Evolutionary conservation across 192 early-diverging fungal genomes (phyloP).

Genomic region (Allomyces javanicus): DNA sequence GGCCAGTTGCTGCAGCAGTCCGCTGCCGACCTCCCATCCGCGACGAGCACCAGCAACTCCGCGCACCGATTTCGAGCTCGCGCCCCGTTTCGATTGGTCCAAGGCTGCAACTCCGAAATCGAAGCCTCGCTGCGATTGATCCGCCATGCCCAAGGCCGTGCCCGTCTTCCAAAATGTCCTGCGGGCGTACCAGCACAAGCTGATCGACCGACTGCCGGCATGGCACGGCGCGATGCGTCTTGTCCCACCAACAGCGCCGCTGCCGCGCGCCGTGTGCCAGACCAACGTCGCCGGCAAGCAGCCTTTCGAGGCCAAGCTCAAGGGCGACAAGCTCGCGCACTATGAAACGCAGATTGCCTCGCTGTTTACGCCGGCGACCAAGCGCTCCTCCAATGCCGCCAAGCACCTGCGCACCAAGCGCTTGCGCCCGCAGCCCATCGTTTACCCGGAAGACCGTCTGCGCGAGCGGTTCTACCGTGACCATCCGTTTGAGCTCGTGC

Average conservation of each 20-base stretch:
- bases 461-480: constrained; percentile 70
- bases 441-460: constrained; percentile 74
- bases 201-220: not conserved
- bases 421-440: constrained; percentile 46
- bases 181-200: not conserved
- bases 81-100: too few species aligned
- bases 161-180: not conserved
- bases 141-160: not conserved
- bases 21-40: too few species aligned
- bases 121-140: too few species aligned
- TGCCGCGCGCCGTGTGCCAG: not conserved
- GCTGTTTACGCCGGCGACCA: not conserved
- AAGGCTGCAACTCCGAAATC: too few species aligned
- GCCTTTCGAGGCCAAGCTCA: not conserved
- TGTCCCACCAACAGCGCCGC: not conserved
- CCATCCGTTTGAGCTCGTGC: constrained; percentile 74
- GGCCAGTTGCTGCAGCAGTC: too few species aligned
- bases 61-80: too few species aligned
- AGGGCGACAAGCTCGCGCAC: not conserved
- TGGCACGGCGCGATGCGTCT: not conserved
- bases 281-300: not conserved
- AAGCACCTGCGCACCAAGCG: constrained; percentile 36
- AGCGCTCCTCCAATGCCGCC: not conserved
- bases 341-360: not conserved
- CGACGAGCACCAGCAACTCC: too few species aligned